Conservation (phyloP, 1,284 basidiomycete genomes). For the Exobasidium rhododendri region DNA sequence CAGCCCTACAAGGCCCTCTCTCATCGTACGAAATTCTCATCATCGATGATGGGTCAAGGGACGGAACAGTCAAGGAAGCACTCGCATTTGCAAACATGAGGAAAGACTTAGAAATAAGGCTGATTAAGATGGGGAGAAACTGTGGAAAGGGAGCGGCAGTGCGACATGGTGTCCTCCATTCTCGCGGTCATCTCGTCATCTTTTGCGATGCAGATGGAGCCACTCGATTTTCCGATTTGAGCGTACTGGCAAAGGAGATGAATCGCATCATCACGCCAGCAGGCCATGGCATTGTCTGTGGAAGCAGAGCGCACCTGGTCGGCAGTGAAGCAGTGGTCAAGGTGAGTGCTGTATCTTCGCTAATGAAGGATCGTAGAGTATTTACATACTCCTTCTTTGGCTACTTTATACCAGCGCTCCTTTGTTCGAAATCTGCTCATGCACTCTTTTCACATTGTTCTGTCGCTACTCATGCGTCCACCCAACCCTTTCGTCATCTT, state of each 20-base stretch:
- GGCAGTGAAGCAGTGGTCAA: constrained; percentile 90
- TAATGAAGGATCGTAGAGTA: too few species aligned
- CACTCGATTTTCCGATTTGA: constrained; percentile 76
- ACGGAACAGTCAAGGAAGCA: constrained; percentile 68
- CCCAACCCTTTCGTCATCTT: constrained; percentile 22
- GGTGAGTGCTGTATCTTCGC: too few species aligned
- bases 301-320: constrained; percentile 85
- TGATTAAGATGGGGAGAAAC: constrained; percentile 75
- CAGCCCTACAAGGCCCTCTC: constrained; percentile 7
- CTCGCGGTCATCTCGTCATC: constrained; percentile 72
- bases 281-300: constrained; percentile 68
- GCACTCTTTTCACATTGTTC: constrained; percentile 73
- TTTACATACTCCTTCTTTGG: neutral
- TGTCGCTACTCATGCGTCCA: constrained; percentile 39
- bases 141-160: constrained; percentile 89
- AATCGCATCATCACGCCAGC: constrained; percentile 23
- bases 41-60: constrained; percentile 82
- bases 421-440: constrained; percentile 82
- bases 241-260: constrained; percentile 70
- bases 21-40: constrained; percentile 70
- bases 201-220: constrained; percentile 94
- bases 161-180: constrained; percentile 67
- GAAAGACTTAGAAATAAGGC: constrained; percentile 63
- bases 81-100: constrained; percentile 66
- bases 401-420: constrained; percentile 65